Conservation (phyloP, 2,329 filamentous ascomycete species). For the Magnaporthiopsis poae region DNA sequence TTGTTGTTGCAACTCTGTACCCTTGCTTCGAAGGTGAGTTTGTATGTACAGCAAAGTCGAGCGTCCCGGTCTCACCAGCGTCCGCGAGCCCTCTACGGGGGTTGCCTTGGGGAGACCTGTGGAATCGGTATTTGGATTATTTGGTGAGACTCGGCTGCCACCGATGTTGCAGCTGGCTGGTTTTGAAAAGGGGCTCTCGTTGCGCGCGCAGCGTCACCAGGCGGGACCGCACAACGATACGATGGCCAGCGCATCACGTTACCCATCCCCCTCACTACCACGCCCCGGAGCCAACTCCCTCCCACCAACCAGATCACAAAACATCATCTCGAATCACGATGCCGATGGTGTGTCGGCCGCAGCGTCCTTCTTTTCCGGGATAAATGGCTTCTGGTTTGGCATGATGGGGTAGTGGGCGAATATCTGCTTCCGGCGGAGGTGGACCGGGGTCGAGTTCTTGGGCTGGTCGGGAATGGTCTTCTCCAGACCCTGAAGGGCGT, state of each 20-base stretch:
- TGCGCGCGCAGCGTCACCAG: too few species aligned
- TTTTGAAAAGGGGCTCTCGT: too few species aligned
- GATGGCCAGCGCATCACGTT: too few species aligned
- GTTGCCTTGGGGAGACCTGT: too few species aligned
- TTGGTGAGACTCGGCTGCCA: neutral
- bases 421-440: slow-evolving; percentile 58
- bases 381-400: slow-evolving; percentile 19
- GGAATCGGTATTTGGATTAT: neutral
- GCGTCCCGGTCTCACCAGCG: too few species aligned
- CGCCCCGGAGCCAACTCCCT: neutral
- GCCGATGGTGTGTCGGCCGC: neutral
- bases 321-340: neutral
- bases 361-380: slow-evolving; percentile 17
- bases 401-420: slow-evolving; percentile 38
- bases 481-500: slow-evolving; percentile 58
- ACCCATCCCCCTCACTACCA: neutral
- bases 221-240: too few species aligned
- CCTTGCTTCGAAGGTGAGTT: neutral
- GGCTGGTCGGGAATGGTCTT: slow-evolving; percentile 71
- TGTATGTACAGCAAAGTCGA: neutral
- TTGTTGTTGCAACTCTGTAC: neutral
- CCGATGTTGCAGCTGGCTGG: too few species aligned
- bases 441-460: slow-evolving; percentile 59
- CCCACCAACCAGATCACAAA: neutral
- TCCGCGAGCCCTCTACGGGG: too few species aligned